phyloP scores from a whole-genome alignment of 495 filamentous ascomycete species.

The Clohesyomyces aquaticus region DNA sequence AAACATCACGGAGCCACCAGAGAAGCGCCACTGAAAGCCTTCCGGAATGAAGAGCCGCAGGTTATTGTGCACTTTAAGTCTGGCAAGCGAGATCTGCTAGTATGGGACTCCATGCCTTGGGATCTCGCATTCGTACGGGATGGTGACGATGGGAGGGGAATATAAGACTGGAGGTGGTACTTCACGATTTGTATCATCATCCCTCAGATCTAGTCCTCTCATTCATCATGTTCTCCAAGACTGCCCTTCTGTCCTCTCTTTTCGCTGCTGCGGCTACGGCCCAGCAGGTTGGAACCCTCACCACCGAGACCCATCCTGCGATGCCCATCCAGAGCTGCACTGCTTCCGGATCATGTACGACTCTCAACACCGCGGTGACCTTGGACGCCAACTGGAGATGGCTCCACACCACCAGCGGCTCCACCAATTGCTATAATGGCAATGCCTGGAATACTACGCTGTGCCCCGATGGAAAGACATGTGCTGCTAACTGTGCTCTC shows the following conservation, averaged over 20 bases:
- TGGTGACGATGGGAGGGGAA: background rate
- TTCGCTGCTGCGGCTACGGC: conserved; percentile 23
- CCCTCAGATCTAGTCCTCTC: background rate
- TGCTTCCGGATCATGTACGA: conserved; percentile 52
- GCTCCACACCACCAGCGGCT: conserved; percentile 45
- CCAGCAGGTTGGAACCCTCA: conserved; percentile 42
- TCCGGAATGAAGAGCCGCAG: conserved; percentile 19
- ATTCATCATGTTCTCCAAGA: conserved; percentile 26
- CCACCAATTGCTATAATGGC: conserved; percentile 47
- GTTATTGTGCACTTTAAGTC: conserved; percentile 18
- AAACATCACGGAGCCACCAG: conserved; percentile 4
- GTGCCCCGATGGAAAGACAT: conserved; percentile 48
- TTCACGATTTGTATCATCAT: conserved; percentile 1
- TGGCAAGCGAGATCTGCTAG: background rate
- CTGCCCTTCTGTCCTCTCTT: conserved; percentile 24
- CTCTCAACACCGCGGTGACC: conserved; percentile 53
- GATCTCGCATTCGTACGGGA: background rate
- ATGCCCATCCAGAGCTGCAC: conserved; percentile 57
- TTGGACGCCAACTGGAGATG: conserved; percentile 54
- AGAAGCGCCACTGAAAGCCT: background rate
- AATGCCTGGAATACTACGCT: conserved; percentile 44
- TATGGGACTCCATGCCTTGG: background rate
- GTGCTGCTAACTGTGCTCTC: conserved; percentile 49
- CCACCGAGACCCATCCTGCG: conserved; percentile 56
- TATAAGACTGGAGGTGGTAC: conserved; percentile 1